Base-by-base conservation (phyloP, 257 asterid species). In the Apocynum venetum region DNA sequence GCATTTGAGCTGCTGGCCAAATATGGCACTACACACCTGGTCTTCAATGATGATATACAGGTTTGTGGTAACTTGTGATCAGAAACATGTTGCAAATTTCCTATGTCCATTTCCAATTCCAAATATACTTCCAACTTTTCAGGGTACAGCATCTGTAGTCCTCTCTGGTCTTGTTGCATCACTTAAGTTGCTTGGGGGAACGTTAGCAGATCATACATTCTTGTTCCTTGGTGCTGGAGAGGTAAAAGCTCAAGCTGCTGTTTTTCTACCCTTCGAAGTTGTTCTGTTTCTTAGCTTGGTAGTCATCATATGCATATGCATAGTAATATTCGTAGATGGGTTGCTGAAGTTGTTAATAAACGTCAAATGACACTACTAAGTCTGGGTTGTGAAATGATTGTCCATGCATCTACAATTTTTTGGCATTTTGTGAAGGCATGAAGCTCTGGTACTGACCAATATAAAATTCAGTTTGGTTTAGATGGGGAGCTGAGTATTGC, bases 151-250 rank as follows among this genome's bases (percentile, higher is more conserved):
- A 67, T 77, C 98, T 56, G 98, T 95, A 60, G 97, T 95, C 57
- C 98, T 95, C 83, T 83, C 96, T 1, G 98, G 98, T 68, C 96
- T 95, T 53, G 90, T 93, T 80, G 97, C 98, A 35, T 90, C 98
- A 6, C 98, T 91, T 51, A 89, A 87, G 82, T 85, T 95, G 68
- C 91, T 93, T 60, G 98, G 98, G 19, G 97, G 98, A 46, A 82
- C 92, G 75, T 88, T 95, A 88, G 88, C 81, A 64, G 98, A 93
- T 83, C 98, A 92, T 84, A 95, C 90, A 5, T 95, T 95, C 88
- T 88, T 95, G 92, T 92, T 95, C 81, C 93, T 95, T 56, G 98
- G 98, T 80, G 98, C 98, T 74, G 98, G 98, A 86, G 98, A 95
- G 87, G 98, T 94, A 85, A 87, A 43, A 47, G 49, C 57, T 67